Evolutionary conservation across 768 basidiomycete genomes (phyloP).

Genomic region (Lenzites betulinus): DNA sequence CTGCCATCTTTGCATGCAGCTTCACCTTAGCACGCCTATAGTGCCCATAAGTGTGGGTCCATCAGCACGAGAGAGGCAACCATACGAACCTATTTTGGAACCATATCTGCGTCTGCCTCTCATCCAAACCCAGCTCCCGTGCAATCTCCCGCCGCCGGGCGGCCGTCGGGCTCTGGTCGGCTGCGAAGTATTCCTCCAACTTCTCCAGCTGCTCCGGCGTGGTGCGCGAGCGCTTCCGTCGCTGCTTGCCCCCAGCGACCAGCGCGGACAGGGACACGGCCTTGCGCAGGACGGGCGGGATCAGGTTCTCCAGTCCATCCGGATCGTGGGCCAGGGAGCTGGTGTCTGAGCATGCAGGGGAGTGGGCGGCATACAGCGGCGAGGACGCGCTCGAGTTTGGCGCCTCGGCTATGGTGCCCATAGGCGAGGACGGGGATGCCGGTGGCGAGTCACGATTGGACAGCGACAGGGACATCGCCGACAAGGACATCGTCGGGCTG

Average conservation of each 20-base stretch:
- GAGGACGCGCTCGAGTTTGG: constrained; percentile 7
- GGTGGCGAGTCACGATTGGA: constrained; percentile 3
- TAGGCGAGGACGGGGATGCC: neutral
- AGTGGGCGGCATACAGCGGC: constrained; percentile 8
- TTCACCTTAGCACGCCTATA: constrained; percentile 81
- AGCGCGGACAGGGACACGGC: constrained; percentile 14
- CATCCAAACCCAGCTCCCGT: constrained; percentile 75
- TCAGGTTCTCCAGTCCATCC: neutral
- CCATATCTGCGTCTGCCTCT: constrained; percentile 89
- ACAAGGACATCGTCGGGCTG: neutral
- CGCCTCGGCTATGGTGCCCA: neutral
- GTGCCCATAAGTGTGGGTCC: neutral
- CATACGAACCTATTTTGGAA: constrained; percentile 75
- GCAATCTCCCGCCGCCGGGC: constrained; percentile 73
- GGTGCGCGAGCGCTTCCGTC: constrained; percentile 61
- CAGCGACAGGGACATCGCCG: neutral
- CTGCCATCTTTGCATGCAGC: constrained; percentile 52
- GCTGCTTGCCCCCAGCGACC: constrained; percentile 46
- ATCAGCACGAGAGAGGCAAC: constrained; percentile 3
- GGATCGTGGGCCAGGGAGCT: neutral
- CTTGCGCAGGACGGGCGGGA: constrained; percentile 6
- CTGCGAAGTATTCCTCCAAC: constrained; percentile 68
- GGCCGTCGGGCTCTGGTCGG: constrained; percentile 73
- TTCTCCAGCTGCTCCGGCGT: constrained; percentile 80
- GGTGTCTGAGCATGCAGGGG: constrained; percentile 11